Conservation (phyloP, 306 rosid species). For the Corylus avellana region DNA sequence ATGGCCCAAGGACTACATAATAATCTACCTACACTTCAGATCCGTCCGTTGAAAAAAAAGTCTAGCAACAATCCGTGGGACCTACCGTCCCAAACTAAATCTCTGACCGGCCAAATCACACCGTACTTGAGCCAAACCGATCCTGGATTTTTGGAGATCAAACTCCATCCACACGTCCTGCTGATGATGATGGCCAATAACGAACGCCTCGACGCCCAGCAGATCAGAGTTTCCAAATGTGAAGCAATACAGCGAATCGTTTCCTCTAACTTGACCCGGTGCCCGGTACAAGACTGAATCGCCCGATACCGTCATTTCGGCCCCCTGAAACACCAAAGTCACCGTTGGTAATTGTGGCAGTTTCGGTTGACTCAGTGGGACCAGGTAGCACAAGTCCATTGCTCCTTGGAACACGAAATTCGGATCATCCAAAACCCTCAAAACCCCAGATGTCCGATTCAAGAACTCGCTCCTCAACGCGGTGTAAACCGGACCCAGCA, state of each 20-base stretch:
- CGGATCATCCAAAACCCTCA: conserved; percentile 54
- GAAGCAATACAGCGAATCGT: conserved; percentile 67
- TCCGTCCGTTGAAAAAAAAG: neutral
- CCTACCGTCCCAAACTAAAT: conserved; percentile 32
- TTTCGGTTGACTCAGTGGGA: conserved; percentile 34
- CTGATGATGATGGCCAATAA: conserved; percentile 88
- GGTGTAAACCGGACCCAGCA: conserved; percentile 69
- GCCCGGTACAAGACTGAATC: conserved; percentile 55
- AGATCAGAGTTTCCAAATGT: conserved; percentile 88
- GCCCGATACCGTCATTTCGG: conserved; percentile 60
- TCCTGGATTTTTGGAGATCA: conserved; percentile 60
- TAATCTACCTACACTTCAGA: neutral
- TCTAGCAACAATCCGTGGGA: neutral
- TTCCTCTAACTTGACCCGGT: conserved; percentile 42
- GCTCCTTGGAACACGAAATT: conserved; percentile 70
- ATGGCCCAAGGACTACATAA: neutral
- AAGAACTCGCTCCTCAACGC: conserved; percentile 52
- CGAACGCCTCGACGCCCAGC: conserved; percentile 69
- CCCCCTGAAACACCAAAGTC: conserved; percentile 64
- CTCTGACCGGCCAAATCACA: conserved; percentile 63
- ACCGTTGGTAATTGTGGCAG: conserved; percentile 56
- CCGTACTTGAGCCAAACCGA: conserved; percentile 60
- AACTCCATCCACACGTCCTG: conserved; percentile 86
- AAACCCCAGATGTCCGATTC: conserved; percentile 37
- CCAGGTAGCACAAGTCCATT: conserved; percentile 71